These are phyloP conservation scores for Amaranthus cruentus DNA, from an alignment of 148 eudicot genomes.

Conservation along the genomic window DNA sequence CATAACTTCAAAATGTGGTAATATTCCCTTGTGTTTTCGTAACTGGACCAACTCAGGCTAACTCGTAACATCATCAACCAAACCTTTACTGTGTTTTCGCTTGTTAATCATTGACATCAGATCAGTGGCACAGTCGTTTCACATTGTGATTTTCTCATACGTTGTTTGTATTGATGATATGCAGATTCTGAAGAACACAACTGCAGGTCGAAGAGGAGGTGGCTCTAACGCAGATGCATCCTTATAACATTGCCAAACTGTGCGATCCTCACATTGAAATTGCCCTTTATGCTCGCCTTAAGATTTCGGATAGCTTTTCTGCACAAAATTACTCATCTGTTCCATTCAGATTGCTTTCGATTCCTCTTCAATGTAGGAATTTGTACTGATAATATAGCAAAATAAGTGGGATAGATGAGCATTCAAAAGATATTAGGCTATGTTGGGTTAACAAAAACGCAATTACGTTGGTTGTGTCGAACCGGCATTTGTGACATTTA, in stretches of 20 bases:
- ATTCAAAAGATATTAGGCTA: too few species aligned
- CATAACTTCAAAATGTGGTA: too few species aligned
- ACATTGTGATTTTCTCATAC: not conserved
- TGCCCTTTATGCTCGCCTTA: not conserved
- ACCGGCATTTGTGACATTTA: too few species aligned
- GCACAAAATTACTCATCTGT: not conserved
- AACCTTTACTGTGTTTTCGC: not conserved
- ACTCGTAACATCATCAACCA: too few species aligned
- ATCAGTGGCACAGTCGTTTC: not conserved
- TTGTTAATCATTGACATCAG: not conserved
- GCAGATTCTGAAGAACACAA: slow-evolving; percentile 86
- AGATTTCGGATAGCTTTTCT: not conserved
- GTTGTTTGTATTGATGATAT: not conserved
- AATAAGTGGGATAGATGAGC: too few species aligned
- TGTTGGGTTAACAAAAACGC: too few species aligned
- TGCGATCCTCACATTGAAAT: not conserved
- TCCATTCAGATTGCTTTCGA: too few species aligned
- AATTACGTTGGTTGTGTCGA: too few species aligned
- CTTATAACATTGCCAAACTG: slow-evolving; percentile 12
- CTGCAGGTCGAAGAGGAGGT: slow-evolving; percentile 70
- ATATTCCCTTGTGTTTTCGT: too few species aligned
- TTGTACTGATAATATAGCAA: too few species aligned
- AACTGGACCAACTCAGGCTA: too few species aligned
- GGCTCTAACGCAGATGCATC: slow-evolving; percentile 29
- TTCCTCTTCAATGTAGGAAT: too few species aligned